A percentile compares a stretch with the other conserved stretches of the same genome.
Evolutionary conservation across 1,139 yeast species (phyloP).

Genomic region (Suhomyces ambrosiae): DNA sequence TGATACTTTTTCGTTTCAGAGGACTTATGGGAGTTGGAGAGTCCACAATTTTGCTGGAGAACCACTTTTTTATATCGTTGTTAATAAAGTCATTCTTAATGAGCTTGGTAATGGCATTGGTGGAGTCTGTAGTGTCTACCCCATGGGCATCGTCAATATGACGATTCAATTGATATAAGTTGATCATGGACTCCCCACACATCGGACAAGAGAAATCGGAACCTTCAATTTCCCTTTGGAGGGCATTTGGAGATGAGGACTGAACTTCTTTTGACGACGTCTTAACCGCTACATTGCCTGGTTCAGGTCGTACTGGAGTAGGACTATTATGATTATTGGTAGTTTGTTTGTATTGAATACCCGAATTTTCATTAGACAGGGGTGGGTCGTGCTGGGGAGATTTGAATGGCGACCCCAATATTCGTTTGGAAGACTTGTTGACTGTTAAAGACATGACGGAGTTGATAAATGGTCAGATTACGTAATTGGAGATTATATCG

Average conservation of each 20-base stretch:
- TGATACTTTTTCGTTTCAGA: constrained; percentile 28
- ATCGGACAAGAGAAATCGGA: constrained; percentile 58
- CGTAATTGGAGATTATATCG: neutral
- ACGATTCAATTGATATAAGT: constrained; percentile 59
- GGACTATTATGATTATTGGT: constrained; percentile 11
- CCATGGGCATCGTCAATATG: constrained; percentile 73
- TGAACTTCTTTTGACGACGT: neutral
- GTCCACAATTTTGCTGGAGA: constrained; percentile 19
- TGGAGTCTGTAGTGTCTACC: constrained; percentile 3
- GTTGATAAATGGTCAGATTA: no score
- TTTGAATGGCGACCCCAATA: constrained; percentile 29
- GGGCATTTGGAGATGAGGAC: neutral
- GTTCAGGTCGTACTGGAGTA: constrained; percentile 12
- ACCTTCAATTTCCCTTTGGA: neutral
- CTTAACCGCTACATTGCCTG: no score
- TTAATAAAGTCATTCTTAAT: constrained; percentile 23
- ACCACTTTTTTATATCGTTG: constrained; percentile 27
- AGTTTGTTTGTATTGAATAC: constrained; percentile 1
- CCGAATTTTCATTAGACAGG: constrained; percentile 1
- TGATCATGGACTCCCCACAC: constrained; percentile 62
- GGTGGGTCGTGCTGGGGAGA: constrained; percentile 19
- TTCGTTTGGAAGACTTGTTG: constrained; percentile 16
- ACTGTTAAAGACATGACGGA: constrained; percentile 7
- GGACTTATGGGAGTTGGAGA: constrained; percentile 10
- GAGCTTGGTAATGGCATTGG: constrained; percentile 14